These are phyloP conservation scores for Fusarium anguioides DNA, from an alignment of 2,329 filamentous ascomycete genomes.

Conservation along the genomic window DNA sequence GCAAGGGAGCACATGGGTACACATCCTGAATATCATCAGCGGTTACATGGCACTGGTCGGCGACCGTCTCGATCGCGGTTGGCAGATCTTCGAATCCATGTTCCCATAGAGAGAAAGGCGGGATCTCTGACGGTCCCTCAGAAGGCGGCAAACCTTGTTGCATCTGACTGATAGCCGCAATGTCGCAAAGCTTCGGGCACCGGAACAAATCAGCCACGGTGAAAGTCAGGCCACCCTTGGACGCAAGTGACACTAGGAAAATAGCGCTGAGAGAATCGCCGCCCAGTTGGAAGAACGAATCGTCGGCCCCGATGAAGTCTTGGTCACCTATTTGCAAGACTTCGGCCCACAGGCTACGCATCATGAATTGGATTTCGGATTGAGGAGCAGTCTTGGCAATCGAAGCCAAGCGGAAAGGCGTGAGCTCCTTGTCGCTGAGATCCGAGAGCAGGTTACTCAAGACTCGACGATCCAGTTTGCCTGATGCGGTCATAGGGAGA, in stretches of 20 bases:
- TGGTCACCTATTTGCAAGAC: conserved; percentile 6
- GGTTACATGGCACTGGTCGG: conserved; percentile 5
- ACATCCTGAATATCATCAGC: conserved; percentile 9
- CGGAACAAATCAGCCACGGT: conserved; percentile 9
- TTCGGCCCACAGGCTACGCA: conserved; percentile 6
- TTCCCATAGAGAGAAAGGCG: conserved; percentile 9
- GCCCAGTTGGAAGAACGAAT: conserved; percentile 9
- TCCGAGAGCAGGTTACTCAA: conserved; percentile 1
- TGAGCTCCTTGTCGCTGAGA: conserved; percentile 6
- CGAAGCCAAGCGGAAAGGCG: conserved; percentile 7
- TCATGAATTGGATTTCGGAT: conserved; percentile 4
- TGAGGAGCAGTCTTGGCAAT: conserved; percentile 6
- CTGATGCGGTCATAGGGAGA: conserved; percentile 1
- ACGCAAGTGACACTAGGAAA: conserved; percentile 9
- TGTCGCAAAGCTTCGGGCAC: conserved; percentile 6
- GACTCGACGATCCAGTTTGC: conserved; percentile 8
- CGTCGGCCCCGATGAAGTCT: conserved; percentile 2
- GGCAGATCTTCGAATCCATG: conserved; percentile 7
- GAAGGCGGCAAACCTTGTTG: conserved; percentile 3
- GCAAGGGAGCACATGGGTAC: conserved; percentile 7
- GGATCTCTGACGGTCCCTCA: not conserved
- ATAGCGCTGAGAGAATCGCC: conserved; percentile 8
- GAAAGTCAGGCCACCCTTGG: not conserved
- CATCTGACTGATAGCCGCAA: conserved; percentile 3
- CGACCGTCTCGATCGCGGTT: conserved; percentile 3